Conservation (phyloP, 768 basidiomycete species). For the Lentinula detonsa region DNA sequence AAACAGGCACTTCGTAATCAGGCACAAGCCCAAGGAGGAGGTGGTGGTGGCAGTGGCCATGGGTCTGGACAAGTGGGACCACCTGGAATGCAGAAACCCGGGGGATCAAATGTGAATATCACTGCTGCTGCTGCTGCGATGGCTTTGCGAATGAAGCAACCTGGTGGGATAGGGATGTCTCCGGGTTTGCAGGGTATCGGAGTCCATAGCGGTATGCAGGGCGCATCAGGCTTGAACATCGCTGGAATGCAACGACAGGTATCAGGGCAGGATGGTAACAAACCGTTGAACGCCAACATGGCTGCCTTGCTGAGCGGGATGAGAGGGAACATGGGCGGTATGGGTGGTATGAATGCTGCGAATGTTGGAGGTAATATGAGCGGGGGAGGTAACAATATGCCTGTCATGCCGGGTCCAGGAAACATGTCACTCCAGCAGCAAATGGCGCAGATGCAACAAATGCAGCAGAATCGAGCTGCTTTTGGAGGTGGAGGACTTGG, state of each 20-base stretch:
- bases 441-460: neutral
- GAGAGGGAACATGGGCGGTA: neutral
- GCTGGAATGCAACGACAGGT: neutral
- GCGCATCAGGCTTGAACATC: neutral
- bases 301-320: neutral
- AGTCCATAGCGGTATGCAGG: neutral
- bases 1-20: neutral
- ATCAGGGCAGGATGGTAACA: neutral
- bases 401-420: neutral
- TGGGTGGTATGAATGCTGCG: neutral
- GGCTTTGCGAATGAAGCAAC: constrained; percentile 1
- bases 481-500: neutral
- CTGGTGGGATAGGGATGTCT: neutral
- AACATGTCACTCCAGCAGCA: neutral
- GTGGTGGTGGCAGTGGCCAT: too few relatives aligned
- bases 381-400: neutral
- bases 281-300: neutral
- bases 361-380: neutral
- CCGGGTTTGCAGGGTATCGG: neutral
- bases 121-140: constrained; percentile 1
- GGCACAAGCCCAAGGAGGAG: neutral
- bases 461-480: neutral
- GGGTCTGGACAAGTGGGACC: neutral
- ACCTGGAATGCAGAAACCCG: neutral
- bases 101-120: neutral